These are phyloP conservation scores for Calocera cornea DNA, from an alignment of 768 basidiomycete genomes.

Conservation along the genomic window DNA sequence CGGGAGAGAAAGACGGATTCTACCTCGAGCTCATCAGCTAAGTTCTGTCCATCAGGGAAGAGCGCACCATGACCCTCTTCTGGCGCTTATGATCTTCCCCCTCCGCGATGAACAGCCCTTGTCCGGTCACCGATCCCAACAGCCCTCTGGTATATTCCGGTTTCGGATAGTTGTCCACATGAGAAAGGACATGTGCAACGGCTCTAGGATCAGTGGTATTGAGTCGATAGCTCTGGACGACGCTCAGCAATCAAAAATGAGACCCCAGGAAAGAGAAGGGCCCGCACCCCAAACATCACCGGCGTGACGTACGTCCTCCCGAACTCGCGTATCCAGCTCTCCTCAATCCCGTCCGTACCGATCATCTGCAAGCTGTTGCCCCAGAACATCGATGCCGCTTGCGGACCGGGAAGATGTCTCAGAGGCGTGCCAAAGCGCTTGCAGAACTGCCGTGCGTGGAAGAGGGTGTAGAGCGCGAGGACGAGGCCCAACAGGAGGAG, in stretches of 20 bases:
- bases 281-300: background rate
- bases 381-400: background rate
- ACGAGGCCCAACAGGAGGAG: background rate
- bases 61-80: background rate
- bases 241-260: background rate
- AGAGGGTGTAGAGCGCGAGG: background rate
- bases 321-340: background rate
- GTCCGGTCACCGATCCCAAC: background rate
- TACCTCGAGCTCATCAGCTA: slow-evolving; percentile 12
- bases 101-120: slow-evolving; percentile 6
- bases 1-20: slow-evolving; percentile 40
- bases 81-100: slow-evolving; percentile 6
- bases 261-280: background rate
- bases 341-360: background rate
- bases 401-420: background rate
- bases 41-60: background rate
- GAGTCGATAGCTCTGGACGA: background rate
- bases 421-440: background rate
- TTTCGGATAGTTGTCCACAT: background rate
- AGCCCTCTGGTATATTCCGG: background rate
- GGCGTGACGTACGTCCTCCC: background rate
- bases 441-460: background rate
- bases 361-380: background rate
- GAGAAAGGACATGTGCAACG: background rate
- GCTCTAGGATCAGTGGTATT: background rate